phyloP scores from a whole-genome alignment of 805 yeast species.

The Cyberlindnera americana region DNA sequence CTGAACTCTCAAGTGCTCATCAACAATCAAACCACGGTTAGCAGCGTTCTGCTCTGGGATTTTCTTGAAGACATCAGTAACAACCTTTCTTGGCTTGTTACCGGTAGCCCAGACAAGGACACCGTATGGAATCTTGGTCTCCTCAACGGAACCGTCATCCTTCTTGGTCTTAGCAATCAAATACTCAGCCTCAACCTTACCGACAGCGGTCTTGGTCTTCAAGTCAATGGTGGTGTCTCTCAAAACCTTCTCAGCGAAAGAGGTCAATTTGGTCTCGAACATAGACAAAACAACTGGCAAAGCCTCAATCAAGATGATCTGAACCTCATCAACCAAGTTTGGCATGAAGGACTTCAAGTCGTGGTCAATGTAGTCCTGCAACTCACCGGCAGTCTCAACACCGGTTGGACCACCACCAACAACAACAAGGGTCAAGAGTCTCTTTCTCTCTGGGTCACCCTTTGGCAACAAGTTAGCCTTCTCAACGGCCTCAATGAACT shows the following conservation, averaged over 20 bases:
- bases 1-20: constrained; percentile 74
- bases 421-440: constrained; percentile 81
- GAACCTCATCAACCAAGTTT: constrained; percentile 76
- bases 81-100: constrained; percentile 78
- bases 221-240: constrained; percentile 61
- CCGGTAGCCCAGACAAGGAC: constrained; percentile 97
- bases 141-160: constrained; percentile 66
- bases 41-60: constrained; percentile 79
- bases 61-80: constrained; percentile 61
- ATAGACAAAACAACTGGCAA: constrained; percentile 75
- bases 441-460: constrained; percentile 75
- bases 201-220: constrained; percentile 83
- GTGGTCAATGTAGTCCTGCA: constrained; percentile 91
- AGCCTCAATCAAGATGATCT: constrained; percentile 86
- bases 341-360: constrained; percentile 88
- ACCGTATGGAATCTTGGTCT: constrained; percentile 73
- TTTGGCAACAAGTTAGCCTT: constrained; percentile 82
- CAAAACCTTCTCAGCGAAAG: constrained; percentile 41
- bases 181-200: constrained; percentile 70
- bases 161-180: constrained; percentile 71
- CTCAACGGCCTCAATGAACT: constrained; percentile 82
- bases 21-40: constrained; percentile 81
- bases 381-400: constrained; percentile 94
- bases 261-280: constrained; percentile 42
- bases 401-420: constrained; percentile 99